Base-by-base conservation (phyloP, 306 rosid species). In the Carpinus viminea region DNA sequence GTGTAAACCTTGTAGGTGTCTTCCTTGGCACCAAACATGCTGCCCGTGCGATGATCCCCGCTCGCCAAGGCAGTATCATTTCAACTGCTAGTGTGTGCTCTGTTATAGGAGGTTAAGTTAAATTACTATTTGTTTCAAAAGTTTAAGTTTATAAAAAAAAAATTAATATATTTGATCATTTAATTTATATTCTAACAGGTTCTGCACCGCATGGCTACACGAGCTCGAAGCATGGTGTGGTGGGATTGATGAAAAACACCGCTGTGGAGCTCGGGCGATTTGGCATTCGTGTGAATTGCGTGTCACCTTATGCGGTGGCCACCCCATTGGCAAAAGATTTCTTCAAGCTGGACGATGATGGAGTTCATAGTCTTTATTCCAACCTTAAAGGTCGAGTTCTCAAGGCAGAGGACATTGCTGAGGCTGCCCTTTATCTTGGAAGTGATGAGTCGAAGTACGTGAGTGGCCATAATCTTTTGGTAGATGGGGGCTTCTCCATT, bases 11-110 rank as follows among this genome's bases (percentile, higher is more conserved):
- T 0, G 36, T 80, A 0, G 93, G 93, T 3, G 70, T 48, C 0
- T 89, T 86, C 45, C 48, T 89, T 1, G 91, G 91, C 4, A 81
- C 70, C 4, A 91, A 89, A 47, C 89, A 91, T 4, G 96, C 91
- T 0, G 88, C 90, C 0, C 68, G 89, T 10, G 88, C 51, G 0
- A 91, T 89, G 96, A 72, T 84, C 16, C 88, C 87, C 0, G 75
- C 82, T 0, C 2, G 74, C 10, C 61, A 51, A 2, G 91, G 93
- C 0, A 74, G 85, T 81, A 91, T 91, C 17, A 21, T 91, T 1
- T 46, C 72, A 4, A 89, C 78, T 0, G 85, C 90, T 0, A 91
- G 91, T 9, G 52, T 74, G 0, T 55, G 71, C 1, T 82, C 90
- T 0, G 1, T 12, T 21, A 21, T 77, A 0, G 87, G 88, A 1